Base-by-base conservation (phyloP, 768 basidiomycete genomes). In the Tricholoma flavovirens region DNA sequence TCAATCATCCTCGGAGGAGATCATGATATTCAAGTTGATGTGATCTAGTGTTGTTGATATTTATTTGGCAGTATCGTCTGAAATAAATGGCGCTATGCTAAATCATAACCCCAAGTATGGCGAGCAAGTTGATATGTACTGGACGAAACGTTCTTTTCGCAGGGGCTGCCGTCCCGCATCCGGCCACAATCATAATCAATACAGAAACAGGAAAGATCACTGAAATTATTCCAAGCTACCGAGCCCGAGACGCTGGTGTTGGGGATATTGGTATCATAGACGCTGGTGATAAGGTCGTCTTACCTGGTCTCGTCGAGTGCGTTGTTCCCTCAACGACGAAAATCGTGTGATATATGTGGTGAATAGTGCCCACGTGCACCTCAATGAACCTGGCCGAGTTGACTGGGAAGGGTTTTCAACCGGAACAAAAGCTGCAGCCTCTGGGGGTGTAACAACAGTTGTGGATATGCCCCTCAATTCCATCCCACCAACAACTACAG, bases 391-490 rank as follows among this genome's bases (percentile, higher is more conserved):
- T 7, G 94, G 94, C 11, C 83, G 94, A 22, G 92, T 91, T 2
- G 84, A 88, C 56, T 97, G 94, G 94, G 94, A 97, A 66, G 94
- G 94, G 0, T 96, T 97, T 67, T 82, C 79, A 73, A 90, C 92
- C 0, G 94, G 93, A n/a, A 95, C 94, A 1, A 74, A 77, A 54
- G 96, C 96, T 17, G 96, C 96, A 1, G 83, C 86, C 1, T 88
- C 93, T 1, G 96, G 96, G 19, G 97, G 96, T 6, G 84, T 98
- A n/a, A 98, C 95, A 7, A 92, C 93, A 5, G 75, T 98, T 19
- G 87, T 98, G 30, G 97, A 98, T 72, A 99, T 98, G 96, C 97
- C 96, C 2, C 76, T 99, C 54, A 98, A 99, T 70, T 96, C 94
- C 2, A 90, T 98, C 53, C 96, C 96, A 1, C 93, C 97, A 0